Percentiles rank a stretch among this genome's conserved stretches.
phyloP scores from a whole-genome alignment of 331 rosid genomes.

The Malus hybrid region DNA sequence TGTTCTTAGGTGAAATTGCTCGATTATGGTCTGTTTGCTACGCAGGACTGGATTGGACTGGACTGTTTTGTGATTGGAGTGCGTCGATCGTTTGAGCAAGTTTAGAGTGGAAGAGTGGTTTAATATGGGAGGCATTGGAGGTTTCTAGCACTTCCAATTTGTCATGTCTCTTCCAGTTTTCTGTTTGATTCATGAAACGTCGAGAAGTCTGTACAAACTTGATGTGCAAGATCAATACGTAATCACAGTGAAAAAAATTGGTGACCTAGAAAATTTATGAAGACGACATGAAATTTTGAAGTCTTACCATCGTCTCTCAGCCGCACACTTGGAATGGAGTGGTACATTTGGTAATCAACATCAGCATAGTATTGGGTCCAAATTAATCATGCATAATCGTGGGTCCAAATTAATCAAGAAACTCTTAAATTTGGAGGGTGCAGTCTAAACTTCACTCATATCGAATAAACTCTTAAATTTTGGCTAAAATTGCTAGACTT shows the following conservation, averaged over 20 bases:
- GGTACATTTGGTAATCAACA: not conserved
- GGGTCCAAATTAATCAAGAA: not conserved
- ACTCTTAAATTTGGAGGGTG: too few species aligned
- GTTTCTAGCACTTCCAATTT: conserved; percentile 32
- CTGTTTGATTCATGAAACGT: conserved; percentile 33
- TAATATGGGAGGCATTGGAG: conserved; percentile 24
- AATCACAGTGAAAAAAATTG: not conserved
- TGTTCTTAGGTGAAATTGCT: not conserved
- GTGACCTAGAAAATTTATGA: not conserved
- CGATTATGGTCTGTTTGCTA: too few species aligned
- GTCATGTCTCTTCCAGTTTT: conserved; percentile 12
- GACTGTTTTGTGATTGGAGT: too few species aligned
- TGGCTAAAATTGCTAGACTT: too few species aligned
- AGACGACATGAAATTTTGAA: too few species aligned
- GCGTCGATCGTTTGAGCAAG: too few species aligned
- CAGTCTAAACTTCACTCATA: too few species aligned
- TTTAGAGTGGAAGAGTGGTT: not conserved
- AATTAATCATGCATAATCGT: not conserved
- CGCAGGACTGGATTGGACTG: too few species aligned
- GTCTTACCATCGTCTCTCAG: not conserved
- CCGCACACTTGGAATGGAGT: not conserved
- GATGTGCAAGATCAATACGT: not conserved
- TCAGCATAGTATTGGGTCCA: not conserved
- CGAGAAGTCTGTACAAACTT: conserved; percentile 18
- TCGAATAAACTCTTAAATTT: too few species aligned